Evolutionary conservation across 1,284 basidiomycete species (phyloP).

Genomic region (Caloboletus inedulis): DNA sequence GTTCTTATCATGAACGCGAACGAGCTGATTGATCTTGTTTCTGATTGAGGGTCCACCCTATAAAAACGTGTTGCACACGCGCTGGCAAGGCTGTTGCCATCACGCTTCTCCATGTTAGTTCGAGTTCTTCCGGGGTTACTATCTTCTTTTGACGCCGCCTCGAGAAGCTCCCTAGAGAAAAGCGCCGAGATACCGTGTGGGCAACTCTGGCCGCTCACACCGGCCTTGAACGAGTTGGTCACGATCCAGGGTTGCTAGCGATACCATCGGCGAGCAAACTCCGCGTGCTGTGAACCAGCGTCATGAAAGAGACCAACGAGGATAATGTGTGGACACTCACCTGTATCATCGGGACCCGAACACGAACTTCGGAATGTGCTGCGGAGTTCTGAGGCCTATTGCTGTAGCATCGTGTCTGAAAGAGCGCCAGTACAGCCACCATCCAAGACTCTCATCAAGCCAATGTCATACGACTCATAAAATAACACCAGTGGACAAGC

Average conservation of each 20-base stretch:
- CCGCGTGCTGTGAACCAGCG: constrained; percentile 18
- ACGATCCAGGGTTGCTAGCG: neutral
- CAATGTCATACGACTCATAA: neutral
- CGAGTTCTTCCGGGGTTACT: constrained; percentile 23
- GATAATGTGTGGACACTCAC: constrained; percentile 1
- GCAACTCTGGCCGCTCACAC: constrained; percentile 13
- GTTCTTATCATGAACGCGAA: constrained; percentile 32
- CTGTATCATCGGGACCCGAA: constrained; percentile 6
- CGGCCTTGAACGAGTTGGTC: constrained; percentile 10
- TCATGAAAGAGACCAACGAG: neutral
- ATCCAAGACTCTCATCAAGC: neutral
- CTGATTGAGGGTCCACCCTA: constrained; percentile 39
- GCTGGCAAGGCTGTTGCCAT: constrained; percentile 34
- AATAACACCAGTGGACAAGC: neutral
- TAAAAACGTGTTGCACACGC: constrained; percentile 37
- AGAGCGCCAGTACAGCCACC: constrained; percentile 1
- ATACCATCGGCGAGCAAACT: neutral
- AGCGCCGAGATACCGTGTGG: constrained; percentile 8
- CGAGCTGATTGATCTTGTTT: constrained; percentile 29
- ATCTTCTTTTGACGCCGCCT: constrained; percentile 24
- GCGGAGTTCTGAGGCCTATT: neutral
- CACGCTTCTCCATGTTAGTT: constrained; percentile 16
- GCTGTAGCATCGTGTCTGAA: constrained; percentile 4
- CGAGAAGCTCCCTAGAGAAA: constrained; percentile 21
- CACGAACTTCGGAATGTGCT: neutral